phyloP scores from a whole-genome alignment of 805 yeast species.

The Schwanniomyces pseudopolymorphus region DNA sequence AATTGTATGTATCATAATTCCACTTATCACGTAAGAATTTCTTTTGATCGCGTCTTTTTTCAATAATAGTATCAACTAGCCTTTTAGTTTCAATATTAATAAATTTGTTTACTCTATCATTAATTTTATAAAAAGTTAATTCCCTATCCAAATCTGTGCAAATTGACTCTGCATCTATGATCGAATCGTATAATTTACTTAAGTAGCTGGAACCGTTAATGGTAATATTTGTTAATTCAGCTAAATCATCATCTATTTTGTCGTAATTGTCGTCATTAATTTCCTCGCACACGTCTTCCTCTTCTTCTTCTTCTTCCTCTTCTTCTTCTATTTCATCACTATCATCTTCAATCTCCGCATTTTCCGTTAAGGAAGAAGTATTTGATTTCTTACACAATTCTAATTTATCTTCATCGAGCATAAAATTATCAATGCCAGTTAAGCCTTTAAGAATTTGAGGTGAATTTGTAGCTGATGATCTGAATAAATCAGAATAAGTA shows the following conservation, averaged over 20 bases:
- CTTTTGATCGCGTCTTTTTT: slow-evolving; percentile 32
- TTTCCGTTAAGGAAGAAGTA: slow-evolving; percentile 20
- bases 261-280: slow-evolving; percentile 7
- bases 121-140: slow-evolving; percentile 29
- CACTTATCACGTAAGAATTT: slow-evolving; percentile 31
- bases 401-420: slow-evolving; percentile 33
- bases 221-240: slow-evolving; percentile 8
- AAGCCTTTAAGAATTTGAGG: slow-evolving; percentile 39
- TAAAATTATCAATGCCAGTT: slow-evolving; percentile 28
- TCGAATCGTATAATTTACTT: slow-evolving; percentile 30
- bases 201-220: slow-evolving; percentile 15
- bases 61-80: slow-evolving; percentile 30
- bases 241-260: slow-evolving; percentile 2
- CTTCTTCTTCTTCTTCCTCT: slow-evolving; percentile 23
- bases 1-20: slow-evolving; percentile 40
- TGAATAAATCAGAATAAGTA: slow-evolving; percentile 19
- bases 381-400: slow-evolving; percentile 26
- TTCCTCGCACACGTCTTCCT: slow-evolving; percentile 12
- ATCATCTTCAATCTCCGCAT: slow-evolving; percentile 28
- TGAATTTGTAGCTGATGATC: slow-evolving; percentile 37
- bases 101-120: slow-evolving; percentile 29
- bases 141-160: slow-evolving; percentile 34
- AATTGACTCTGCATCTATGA: slow-evolving; percentile 34
- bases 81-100: slow-evolving; percentile 33
- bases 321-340: slow-evolving; percentile 24